Evolutionary conservation across 2,329 filamentous ascomycete species (phyloP), one percentile per base, ranked within the genome.

Genomic region (Anthostomella pinea): DNA sequence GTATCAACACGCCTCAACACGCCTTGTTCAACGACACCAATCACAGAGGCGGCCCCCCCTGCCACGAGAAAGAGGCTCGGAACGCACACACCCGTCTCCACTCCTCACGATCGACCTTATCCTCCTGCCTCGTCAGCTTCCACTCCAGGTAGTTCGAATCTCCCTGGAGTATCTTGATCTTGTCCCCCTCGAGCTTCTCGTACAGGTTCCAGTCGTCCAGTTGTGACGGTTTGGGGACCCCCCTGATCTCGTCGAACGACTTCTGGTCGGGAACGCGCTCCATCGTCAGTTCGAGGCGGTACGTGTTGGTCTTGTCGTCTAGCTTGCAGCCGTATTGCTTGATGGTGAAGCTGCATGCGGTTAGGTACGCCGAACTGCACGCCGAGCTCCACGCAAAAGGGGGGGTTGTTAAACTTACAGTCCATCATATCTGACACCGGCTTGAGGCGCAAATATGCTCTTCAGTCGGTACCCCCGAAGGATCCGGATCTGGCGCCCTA

Each of bases 381-480:
- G n/a, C n/a, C n/a, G n/a, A n/a, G n/a, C n/a, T n/a, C n/a, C n/a
- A n/a, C n/a, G n/a, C n/a, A 35, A 45, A 17, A 16, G 6, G 25
- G 22, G n/a, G n/a, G 15, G 13, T n/a, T 10, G n/a, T n/a, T n/a
- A n/a, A n/a, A 62, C 73, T 56, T 59, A 79, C 73, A 77, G 46
- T 33, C 77, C 77, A 50, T 81, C 77, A 43, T 79, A 80, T 41
- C 77, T 63, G 18, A 80, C 51, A 2, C 77, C 77, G 2, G 63
- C 71, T 22, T 53, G 51, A 1, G 77, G 77, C 4, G 76, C 73
- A 38, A 70, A 64, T 2, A 66, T 61, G 37, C 75, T 79, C 43
- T 66, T 66, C 14, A 80, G 61, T 20, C 56, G 58, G 41, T 72
- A 60, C 3, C 75, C 74, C 30, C 77, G 60, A 16, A 81, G 53